Base-by-base conservation (phyloP, 148 eudicot species). In the Selenicereus undatus region DNA sequence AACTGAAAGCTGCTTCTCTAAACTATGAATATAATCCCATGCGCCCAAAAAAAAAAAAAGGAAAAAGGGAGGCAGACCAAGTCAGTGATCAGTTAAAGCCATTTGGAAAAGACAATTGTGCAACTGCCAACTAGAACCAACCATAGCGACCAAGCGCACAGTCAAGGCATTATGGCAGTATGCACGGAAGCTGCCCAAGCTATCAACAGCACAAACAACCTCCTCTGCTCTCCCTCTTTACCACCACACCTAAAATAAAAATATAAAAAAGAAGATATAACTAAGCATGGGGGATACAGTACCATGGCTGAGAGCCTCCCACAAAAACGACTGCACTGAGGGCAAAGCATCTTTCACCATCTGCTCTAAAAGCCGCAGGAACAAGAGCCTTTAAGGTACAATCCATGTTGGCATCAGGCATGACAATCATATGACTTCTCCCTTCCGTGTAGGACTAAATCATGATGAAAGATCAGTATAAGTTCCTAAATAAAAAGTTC, bases 351-450 rank as follows among this genome's bases (percentile, higher is more conserved):
- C 90, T 88, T 80, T 90, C 92, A 79, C 97, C 95, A 52, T 88
- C 94, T 83, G 95, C 89, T 73, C 92, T 91, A 84, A 90, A 93
- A 82, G 92, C 97, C 74, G 88, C 89, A 5, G 91, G 90, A 82
- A 90, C 87, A 77, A 93, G 82, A 78, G 90, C 87, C 78, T 89
- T 84, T 73, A 93, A 26, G 29, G 95, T 90, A 52, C 83, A 80
- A 81, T 89, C 91, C 76, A 84, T 66, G 71, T 72, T 83, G 72
- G 97, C 95, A 86, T 93, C 97, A 79, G 97, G 95, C 95, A 93
- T 86, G 83, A 93, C 90, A 52, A 91, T 77, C 76, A 89, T 92
- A 82, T 85, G 89, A 88, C 88, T 88, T 79, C 89, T 90, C 75
- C 91, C 91, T 82, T 93, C 92, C 87, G 88, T 86, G 78, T 87